Conservation (phyloP, 192 early-diverging fungal genomes). For the Spinellus fusiger region DNA sequence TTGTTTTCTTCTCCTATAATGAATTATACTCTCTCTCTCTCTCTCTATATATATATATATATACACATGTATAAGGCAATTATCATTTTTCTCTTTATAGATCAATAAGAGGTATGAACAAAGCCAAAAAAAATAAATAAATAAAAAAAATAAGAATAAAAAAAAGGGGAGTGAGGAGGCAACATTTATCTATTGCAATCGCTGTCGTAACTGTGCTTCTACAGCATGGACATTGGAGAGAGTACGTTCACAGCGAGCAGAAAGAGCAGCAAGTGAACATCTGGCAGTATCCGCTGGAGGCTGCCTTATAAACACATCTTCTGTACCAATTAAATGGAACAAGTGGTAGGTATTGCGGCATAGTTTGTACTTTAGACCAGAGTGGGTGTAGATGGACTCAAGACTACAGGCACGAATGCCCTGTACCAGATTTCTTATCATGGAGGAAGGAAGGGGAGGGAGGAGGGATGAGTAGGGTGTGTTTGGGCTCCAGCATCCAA, state of each 20-base stretch:
- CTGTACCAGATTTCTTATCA: constrained; percentile 4
- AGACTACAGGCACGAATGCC: neutral
- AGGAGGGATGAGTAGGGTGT: neutral
- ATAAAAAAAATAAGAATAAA: too few species aligned
- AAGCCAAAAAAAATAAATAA: too few species aligned
- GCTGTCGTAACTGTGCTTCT: neutral
- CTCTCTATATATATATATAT: neutral
- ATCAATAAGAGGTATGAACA: too few species aligned
- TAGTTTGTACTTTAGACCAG: constrained; percentile 92
- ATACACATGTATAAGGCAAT: neutral
- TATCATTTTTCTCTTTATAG: too few species aligned
- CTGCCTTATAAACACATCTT: constrained; percentile 53
- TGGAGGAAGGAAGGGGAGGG: too few species aligned
- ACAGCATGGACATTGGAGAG: constrained; percentile 4
- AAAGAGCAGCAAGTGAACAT: too few species aligned
- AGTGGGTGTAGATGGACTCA: constrained; percentile 52
- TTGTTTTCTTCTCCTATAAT: too few species aligned
- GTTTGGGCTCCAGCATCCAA: neutral
- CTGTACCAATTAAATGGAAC: constrained; percentile 89
- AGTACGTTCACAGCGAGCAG: neutral
- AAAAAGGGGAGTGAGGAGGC: neutral
- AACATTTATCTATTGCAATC: constrained; percentile 1
- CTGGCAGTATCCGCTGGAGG: too few species aligned
- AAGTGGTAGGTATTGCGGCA: constrained; percentile 96
- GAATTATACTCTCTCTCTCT: neutral